Evolutionary conservation across 441 rosid species (phyloP), one percentile per base, ranked within the genome.

Genomic region (Aleurites moluccanus): DNA sequence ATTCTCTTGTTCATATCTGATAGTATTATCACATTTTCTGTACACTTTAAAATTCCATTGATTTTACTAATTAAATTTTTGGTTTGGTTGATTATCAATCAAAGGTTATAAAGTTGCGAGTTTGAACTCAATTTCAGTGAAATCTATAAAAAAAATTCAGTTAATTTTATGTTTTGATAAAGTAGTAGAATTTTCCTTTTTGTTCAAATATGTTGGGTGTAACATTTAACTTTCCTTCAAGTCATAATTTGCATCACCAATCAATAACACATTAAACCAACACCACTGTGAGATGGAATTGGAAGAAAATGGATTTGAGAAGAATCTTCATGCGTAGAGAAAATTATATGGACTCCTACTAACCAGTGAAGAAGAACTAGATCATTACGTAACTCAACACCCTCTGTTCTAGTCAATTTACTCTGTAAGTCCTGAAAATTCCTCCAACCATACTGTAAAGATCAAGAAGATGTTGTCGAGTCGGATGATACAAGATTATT

Each of bases 281-380:
- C 11, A 45, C 2, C 16, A 45, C 4, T 15, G 25, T 8, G 3
- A 55, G 18, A 57, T n/a, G 35, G 63, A 57, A 57, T 2, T 57
- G 30, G 16, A 25, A 25, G 35, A 57, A 21, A 20, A 57, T 2
- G 55, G 18, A 18, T 57, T 57, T 11, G 63, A 65, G 30, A 65
- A 5, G 52, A 81, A 83, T 78, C 83, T 86, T 38, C 74, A 52
- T 35, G 83, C 87, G 3, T 73, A 84, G 38, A 80, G 85, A 77
- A 82, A 72, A 79, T 59, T 86, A 69, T 86, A 86, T 63, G 25
- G 73, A 21, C 77, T 84, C 64, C 77, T 84, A 9, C 72, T 70
- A 44, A 38, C 52, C n/a, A 73, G 72, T 67, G 66, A 74, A 61
- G 76, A n/a, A n/a, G n/a, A n/a, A n/a, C n/a, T 47, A 16, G 21